Percentiles rank a stretch among this genome's conserved stretches.
phyloP scores from a whole-genome alignment of 208 protist species.

The Leishmania major region DNA sequence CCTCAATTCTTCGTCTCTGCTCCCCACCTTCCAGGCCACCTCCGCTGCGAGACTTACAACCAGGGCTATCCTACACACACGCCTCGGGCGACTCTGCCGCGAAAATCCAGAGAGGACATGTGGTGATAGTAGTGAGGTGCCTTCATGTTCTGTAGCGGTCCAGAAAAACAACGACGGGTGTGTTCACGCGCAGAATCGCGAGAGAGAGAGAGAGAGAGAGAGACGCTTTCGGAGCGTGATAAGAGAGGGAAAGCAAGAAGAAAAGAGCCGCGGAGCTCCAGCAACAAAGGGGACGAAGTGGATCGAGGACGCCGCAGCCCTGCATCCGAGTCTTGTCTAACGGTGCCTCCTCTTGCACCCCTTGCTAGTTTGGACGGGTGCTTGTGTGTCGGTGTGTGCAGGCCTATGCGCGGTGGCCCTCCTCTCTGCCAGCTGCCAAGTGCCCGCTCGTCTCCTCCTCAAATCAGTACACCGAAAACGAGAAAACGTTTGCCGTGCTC shows the following conservation, averaged over 20 bases:
- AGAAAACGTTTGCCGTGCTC: background rate
- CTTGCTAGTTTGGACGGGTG: background rate
- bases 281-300: constrained; percentile 7
- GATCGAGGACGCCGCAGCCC: background rate
- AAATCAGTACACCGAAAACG: background rate
- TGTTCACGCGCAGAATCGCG: background rate
- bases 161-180: background rate
- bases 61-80: background rate
- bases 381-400: background rate
- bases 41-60: background rate
- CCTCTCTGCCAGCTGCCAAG: background rate
- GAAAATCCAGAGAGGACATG: background rate
- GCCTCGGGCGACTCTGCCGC: background rate
- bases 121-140: background rate
- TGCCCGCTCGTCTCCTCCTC: background rate
- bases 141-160: no score
- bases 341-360: background rate
- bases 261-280: background rate
- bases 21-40: background rate
- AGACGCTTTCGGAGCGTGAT: background rate
- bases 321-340: background rate
- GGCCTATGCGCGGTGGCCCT: background rate
- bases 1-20: background rate
- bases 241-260: background rate
- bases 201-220: background rate